Conservation (phyloP, 768 basidiomycete genomes). For the Lepiota venenata region DNA sequence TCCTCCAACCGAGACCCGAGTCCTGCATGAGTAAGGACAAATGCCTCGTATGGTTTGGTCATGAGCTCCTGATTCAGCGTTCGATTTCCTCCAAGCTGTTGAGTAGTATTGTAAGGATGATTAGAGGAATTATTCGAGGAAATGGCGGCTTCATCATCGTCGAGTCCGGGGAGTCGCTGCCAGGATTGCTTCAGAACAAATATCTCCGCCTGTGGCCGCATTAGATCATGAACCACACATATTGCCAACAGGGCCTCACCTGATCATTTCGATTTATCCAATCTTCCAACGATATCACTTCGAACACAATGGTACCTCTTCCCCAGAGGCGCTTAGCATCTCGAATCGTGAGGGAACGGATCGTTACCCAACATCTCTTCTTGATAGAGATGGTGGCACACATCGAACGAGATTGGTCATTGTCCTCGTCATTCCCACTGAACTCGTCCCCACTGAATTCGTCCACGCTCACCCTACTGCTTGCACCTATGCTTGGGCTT, state of each 20-base stretch:
- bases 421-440: too few species aligned
- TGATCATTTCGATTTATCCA: background rate
- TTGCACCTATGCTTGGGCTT: too few species aligned
- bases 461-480: too few species aligned
- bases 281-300: background rate
- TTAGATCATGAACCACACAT: background rate
- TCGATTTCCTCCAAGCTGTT: too few species aligned
- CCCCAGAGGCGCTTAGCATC: background rate
- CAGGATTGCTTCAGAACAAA: background rate
- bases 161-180: background rate
- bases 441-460: too few species aligned
- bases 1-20: background rate
- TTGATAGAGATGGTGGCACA: too few species aligned
- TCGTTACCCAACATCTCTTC: too few species aligned
- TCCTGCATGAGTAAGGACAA: background rate
- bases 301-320: background rate
- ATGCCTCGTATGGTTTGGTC: background rate
- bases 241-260: background rate
- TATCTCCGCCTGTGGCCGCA: background rate
- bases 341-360: too few species aligned
- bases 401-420: too few species aligned
- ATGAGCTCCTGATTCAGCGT: background rate
- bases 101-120: too few species aligned
- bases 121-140: too few species aligned
- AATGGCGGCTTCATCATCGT: background rate